These are phyloP conservation scores for Cubamyces sp. DNA, from an alignment of 768 basidiomycete species.

Conservation along the genomic window DNA sequence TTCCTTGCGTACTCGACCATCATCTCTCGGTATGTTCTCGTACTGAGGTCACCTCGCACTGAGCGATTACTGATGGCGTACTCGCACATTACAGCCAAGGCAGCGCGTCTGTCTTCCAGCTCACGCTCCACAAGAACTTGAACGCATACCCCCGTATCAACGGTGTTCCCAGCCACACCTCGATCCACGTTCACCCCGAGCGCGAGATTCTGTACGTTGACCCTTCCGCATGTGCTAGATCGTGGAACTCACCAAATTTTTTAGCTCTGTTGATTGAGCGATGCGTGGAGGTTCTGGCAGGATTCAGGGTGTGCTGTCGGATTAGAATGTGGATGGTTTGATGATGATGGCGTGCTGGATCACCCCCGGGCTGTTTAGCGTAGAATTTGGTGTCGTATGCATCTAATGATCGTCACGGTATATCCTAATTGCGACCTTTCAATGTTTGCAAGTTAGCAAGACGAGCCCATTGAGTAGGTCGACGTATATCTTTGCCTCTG, in stretches of 20 bases:
- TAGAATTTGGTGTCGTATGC: conserved; percentile 3
- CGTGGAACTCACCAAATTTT: background rate
- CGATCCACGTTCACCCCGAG: conserved; percentile 68
- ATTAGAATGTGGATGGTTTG: background rate
- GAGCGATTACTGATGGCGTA: conserved; percentile 4
- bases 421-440: background rate
- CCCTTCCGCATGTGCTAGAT: background rate
- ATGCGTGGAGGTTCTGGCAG: background rate
- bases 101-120: conserved; percentile 90
- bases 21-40: conserved; percentile 57
- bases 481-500: too few species aligned
- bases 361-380: background rate
- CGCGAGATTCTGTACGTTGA: conserved; percentile 53
- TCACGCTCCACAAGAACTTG: conserved; percentile 97
- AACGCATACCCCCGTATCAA: conserved; percentile 93
- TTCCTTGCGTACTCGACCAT: conserved; percentile 96
- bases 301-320: background rate
- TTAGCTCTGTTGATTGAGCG: conserved; percentile 23
- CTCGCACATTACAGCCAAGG: conserved; percentile 66
- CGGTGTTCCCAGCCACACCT: conserved; percentile 80
- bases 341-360: background rate
- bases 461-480: background rate
- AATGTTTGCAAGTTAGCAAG: background rate
- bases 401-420: background rate
- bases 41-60: background rate